Evolutionary conservation across 345 rosid species (phyloP).

Genomic region (Physaria fendleri): DNA sequence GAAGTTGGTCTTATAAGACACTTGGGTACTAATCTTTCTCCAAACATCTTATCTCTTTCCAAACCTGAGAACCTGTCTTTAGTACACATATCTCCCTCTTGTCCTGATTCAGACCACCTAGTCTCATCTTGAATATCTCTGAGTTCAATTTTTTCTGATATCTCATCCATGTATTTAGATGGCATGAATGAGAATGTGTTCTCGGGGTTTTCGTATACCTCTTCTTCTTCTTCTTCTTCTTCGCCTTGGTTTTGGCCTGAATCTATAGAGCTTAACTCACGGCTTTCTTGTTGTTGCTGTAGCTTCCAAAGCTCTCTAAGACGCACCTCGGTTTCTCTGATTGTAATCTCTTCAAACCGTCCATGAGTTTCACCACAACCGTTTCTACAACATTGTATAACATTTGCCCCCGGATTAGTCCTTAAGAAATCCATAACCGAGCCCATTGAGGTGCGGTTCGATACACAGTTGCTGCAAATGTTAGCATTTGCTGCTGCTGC

Average conservation of each 20-base stretch:
- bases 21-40: constrained; percentile 37
- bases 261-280: constrained; percentile 56
- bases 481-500: constrained; percentile 48
- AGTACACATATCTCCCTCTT: constrained; percentile 3
- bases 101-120: constrained; percentile 1
- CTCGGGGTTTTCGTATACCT: constrained; percentile 26
- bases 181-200: constrained; percentile 25
- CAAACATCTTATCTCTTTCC: constrained; percentile 28
- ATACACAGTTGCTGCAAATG: constrained; percentile 72
- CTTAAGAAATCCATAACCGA: constrained; percentile 65
- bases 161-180: constrained; percentile 25
- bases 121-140: constrained; percentile 49
- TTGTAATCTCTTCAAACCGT: constrained; percentile 80
- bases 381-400: constrained; percentile 57
- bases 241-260: constrained; percentile 69
- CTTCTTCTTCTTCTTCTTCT: constrained; percentile 48
- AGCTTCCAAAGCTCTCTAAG: constrained; percentile 63
- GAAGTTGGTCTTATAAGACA: constrained; percentile 61
- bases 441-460: constrained; percentile 72
- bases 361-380: constrained; percentile 91
- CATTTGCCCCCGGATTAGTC: constrained; percentile 47
- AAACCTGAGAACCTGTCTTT: constrained; percentile 16
- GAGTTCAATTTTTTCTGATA: constrained; percentile 36
- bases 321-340: constrained; percentile 43
- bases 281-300: constrained; percentile 67